A percentile compares a stretch with the other conserved stretches of the same genome.
phyloP scores from a whole-genome alignment of 2,329 filamentous ascomycete genomes.

The Cladosporium cucumerinum region DNA sequence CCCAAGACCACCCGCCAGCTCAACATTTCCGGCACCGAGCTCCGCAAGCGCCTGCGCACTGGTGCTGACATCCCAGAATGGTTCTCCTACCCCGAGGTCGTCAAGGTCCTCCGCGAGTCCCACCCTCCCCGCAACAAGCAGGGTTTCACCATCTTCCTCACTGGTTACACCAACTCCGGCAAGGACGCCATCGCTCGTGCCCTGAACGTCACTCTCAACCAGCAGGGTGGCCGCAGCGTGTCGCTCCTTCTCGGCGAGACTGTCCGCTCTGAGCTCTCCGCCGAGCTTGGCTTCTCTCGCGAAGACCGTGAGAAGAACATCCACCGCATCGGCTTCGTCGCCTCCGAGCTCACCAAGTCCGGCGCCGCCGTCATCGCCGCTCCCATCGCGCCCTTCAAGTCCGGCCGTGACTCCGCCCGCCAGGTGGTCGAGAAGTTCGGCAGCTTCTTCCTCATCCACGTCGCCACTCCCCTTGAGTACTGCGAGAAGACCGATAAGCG shows the following conservation, averaged over 20 bases:
- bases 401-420: constrained; percentile 70
- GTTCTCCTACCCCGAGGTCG: constrained; percentile 99
- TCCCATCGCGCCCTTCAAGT: constrained; percentile 90
- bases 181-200: constrained; percentile 96
- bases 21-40: constrained; percentile 63
- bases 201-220: constrained; percentile 94
- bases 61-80: constrained; percentile 96
- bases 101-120: constrained; percentile 91
- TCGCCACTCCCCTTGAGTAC: constrained; percentile 87
- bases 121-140: constrained; percentile 88
- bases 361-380: constrained; percentile 94
- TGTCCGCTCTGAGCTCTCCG: constrained; percentile 86
- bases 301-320: constrained; percentile 95
- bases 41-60: constrained; percentile 83
- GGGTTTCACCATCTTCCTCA: constrained; percentile 98
- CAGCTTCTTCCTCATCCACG: constrained; percentile 92
- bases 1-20: constrained; percentile 73
- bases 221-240: constrained; percentile 92
- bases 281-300: constrained; percentile 90
- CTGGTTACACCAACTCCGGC: constrained; percentile 92
- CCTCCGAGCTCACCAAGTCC: constrained; percentile 86
- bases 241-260: constrained; percentile 94
- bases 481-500: constrained; percentile 93
- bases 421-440: constrained; percentile 85
- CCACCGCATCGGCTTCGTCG: constrained; percentile 92